These are phyloP conservation scores for Colletotrichum neosansevieriae DNA, from an alignment of 2,329 filamentous ascomycete species.

Conservation along the genomic window DNA sequence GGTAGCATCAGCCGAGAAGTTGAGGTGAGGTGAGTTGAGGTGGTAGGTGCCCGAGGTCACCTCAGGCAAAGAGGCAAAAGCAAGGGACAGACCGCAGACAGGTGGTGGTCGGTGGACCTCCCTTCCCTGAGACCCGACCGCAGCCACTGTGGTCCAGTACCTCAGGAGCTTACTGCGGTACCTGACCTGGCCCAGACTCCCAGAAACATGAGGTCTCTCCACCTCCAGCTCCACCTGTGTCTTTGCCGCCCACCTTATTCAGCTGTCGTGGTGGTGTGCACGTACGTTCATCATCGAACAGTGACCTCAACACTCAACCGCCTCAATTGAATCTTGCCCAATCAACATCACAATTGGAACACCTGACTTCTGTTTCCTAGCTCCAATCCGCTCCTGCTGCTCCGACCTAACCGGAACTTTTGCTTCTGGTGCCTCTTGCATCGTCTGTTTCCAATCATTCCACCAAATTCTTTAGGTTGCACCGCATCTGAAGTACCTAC, in stretches of 20 bases:
- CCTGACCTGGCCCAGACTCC: not conserved
- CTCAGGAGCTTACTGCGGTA: not conserved
- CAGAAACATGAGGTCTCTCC: not conserved
- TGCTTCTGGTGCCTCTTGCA: too few species aligned
- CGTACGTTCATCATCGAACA: not conserved
- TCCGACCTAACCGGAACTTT: conserved; percentile 1
- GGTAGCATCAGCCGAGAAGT: too few species aligned
- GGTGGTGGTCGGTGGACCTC: not conserved
- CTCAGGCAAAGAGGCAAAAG: not conserved
- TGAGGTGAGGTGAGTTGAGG: too few species aligned
- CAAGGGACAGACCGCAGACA: conserved; percentile 2
- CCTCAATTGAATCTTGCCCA: not conserved
- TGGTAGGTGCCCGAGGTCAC: conserved; percentile 7
- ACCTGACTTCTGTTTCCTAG: not conserved
- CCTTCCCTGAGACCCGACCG: too few species aligned
- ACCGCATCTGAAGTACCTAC: not conserved
- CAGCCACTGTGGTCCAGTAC: conserved; percentile 12
- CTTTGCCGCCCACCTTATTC: not conserved
- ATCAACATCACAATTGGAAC: not conserved
- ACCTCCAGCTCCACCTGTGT: not conserved
- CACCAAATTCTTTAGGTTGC: not conserved
- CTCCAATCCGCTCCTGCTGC: not conserved
- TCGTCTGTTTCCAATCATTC: not conserved
- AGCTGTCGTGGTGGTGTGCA: not conserved
- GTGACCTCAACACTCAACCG: not conserved